These are phyloP conservation scores for Alternaria sp. DNA, from an alignment of 2,329 filamentous ascomycete species.

Conservation along the genomic window DNA sequence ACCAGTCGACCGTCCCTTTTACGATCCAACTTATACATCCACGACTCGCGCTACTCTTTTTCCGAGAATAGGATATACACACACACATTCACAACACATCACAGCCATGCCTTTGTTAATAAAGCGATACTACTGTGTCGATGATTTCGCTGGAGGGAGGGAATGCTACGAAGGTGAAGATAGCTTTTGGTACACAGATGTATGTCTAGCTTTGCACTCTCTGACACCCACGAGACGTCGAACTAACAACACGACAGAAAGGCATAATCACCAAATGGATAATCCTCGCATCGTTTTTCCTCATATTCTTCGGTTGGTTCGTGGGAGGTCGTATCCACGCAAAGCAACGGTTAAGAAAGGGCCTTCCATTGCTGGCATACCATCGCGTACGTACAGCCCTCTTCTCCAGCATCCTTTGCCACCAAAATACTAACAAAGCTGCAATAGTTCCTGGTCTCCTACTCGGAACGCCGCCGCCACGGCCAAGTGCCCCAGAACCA, in stretches of 20 bases:
- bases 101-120: conserved; percentile 38
- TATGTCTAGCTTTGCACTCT: conserved; percentile 23
- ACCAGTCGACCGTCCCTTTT: conserved; percentile 7
- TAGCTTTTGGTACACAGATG: conserved; percentile 48
- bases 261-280: conserved; percentile 75
- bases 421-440: conserved; percentile 1
- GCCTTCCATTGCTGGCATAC: conserved; percentile 71
- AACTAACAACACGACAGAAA: conserved; percentile 55
- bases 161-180: conserved; percentile 44
- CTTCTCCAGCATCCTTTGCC: background rate
- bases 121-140: conserved; percentile 43
- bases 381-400: conserved; percentile 61
- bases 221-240: background rate
- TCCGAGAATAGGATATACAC: conserved; percentile 4
- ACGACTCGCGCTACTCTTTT: background rate
- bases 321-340: conserved; percentile 76
- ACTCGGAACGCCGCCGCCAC: conserved; percentile 47
- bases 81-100: conserved; percentile 1
- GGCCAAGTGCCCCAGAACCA: conserved; percentile 48
- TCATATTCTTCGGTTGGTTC: conserved; percentile 68
- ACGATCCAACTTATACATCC: background rate
- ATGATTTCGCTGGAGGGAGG: conserved; percentile 36
- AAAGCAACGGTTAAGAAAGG: conserved; percentile 69
- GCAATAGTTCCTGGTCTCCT: conserved; percentile 55
- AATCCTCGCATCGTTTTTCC: conserved; percentile 69